Evolutionary conservation across 2,329 filamentous ascomycete species (phyloP), one percentile per base, ranked within the genome.

Genomic region (Bipolaris bicolor): DNA sequence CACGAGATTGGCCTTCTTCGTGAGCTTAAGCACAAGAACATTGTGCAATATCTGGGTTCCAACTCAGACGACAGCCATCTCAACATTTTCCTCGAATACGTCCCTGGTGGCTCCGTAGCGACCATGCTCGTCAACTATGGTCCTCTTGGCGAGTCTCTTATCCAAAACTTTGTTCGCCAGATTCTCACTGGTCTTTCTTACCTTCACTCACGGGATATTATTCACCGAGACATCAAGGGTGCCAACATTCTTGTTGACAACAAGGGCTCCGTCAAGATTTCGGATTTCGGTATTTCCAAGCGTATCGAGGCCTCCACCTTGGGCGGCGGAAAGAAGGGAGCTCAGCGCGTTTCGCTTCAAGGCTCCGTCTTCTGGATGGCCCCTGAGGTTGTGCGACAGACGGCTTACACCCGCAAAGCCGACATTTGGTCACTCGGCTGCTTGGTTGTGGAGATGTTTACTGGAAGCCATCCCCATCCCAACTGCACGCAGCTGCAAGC

Each of bases 351-450:
- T 10, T 98, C 94, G 1, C 85, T 99, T 3, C 95, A 99, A 77
- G 95, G 95, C 13, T 97, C 92, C 24, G 95, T 99, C 50, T 99
- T 97, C 80, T 99, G 95, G 95, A 99, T 99, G 95, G 95, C 95
- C 0, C 95, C 95, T 7, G 95, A 99, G 80, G 95, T 99, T 18
- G 95, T 99, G 61, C 95, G 95, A 71, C 95, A 98, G 79, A 98
- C 94, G 3, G 93, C 92, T 5, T 97, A 99, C 79, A 98, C 94
- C 5, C 92, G 94, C 79, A 98, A 98, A 80, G 95, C 95, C 13
- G 95, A 99, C 72, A 99, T 99, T 68, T 99, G 95, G 95, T 97
- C 92, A 44, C 85, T 99, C 22, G 95, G 95, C 33, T 99, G 95
- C 76, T 82, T 99, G 49, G 92, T 99, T 13, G 94, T 99, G 22